These are phyloP conservation scores for Cladosporium halotolerans DNA, from an alignment of 2,329 filamentous ascomycete genomes.

Conservation along the genomic window DNA sequence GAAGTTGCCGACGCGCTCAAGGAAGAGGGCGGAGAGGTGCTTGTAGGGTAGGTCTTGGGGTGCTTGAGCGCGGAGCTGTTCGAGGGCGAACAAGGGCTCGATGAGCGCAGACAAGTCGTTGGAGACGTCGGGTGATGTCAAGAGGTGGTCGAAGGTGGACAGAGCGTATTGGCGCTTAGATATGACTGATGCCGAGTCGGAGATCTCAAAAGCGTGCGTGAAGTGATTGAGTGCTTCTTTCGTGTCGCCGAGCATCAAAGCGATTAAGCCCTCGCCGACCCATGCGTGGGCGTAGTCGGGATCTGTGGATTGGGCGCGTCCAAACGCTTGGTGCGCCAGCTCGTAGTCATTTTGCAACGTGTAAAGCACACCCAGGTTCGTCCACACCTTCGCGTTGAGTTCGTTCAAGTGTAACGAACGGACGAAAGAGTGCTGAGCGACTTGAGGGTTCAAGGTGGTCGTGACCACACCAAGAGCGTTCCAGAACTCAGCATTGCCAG, in stretches of 20 bases:
- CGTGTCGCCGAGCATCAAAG: slow-evolving; percentile 65
- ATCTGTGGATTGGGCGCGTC: slow-evolving; percentile 84
- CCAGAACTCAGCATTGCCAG: slow-evolving; percentile 94
- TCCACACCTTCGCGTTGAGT: slow-evolving; percentile 75
- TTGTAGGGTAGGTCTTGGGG: slow-evolving; percentile 65
- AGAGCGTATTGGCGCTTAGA: slow-evolving; percentile 73
- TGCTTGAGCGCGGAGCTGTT: slow-evolving; percentile 67
- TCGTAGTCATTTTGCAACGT: slow-evolving; percentile 75
- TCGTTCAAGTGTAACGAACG: slow-evolving; percentile 91
- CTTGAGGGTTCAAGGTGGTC: slow-evolving; percentile 73
- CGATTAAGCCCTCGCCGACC: slow-evolving; percentile 86
- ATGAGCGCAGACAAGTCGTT: slow-evolving; percentile 59
- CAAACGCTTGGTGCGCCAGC: slow-evolving; percentile 86
- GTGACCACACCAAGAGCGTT: slow-evolving; percentile 91
- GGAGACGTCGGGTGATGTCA: slow-evolving; percentile 48
- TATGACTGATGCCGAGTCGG: slow-evolving; percentile 66
- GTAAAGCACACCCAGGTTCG: slow-evolving; percentile 82
- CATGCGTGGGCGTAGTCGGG: slow-evolving; percentile 90
- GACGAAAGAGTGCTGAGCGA: slow-evolving; percentile 89
- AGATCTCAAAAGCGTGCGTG: slow-evolving; percentile 89
- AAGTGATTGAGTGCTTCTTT: slow-evolving; percentile 80
- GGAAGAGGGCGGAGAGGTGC: slow-evolving; percentile 73
- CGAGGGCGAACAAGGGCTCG: slow-evolving; percentile 81
- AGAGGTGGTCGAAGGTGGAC: slow-evolving; percentile 74
- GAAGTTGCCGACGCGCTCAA: slow-evolving; percentile 71